phyloP scores from a whole-genome alignment of 1,284 basidiomycete species.

The Singerocomus inundabilis region DNA sequence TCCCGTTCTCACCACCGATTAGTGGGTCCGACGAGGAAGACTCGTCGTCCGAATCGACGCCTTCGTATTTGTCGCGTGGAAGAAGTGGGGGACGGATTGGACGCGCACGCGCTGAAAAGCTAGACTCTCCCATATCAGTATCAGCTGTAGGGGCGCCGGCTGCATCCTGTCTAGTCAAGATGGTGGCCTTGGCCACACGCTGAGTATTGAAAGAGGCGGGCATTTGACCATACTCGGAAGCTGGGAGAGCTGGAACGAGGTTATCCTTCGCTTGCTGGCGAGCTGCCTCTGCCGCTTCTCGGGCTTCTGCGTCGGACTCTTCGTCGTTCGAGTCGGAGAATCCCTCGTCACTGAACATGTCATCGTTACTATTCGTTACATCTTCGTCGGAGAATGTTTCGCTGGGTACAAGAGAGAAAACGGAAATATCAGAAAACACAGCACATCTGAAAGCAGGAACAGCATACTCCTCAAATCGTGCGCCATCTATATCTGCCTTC shows the following conservation, averaged over 20 bases:
- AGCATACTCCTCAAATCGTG: slow-evolving; percentile 81
- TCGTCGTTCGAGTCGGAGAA: slow-evolving; percentile 41
- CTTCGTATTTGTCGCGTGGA: slow-evolving; percentile 77
- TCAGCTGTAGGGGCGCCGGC: slow-evolving; percentile 9
- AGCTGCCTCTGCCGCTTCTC: slow-evolving; percentile 35
- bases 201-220: slow-evolving; percentile 74
- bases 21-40: slow-evolving; percentile 41
- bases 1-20: slow-evolving; percentile 48
- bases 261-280: slow-evolving; percentile 65
- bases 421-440: slow-evolving; percentile 7
- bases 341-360: slow-evolving; percentile 47
- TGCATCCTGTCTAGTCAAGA: slow-evolving; percentile 45
- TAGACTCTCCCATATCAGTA: slow-evolving; percentile 4
- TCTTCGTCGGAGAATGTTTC: slow-evolving; percentile 61
- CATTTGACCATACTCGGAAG: slow-evolving; percentile 79
- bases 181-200: slow-evolving; percentile 50
- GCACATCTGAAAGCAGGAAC: slow-evolving; percentile 11
- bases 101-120: slow-evolving; percentile 16
- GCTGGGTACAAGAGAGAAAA: slow-evolving; percentile 35
- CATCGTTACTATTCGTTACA: slow-evolving; percentile 40
- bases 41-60: slow-evolving; percentile 83
- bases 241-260: slow-evolving; percentile 66
- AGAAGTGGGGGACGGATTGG: slow-evolving; percentile 71
- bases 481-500: slow-evolving; percentile 83
- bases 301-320: slow-evolving; percentile 32